phyloP scores from a whole-genome alignment of 1,284 basidiomycete genomes.

The Boletellus deceptivus region DNA sequence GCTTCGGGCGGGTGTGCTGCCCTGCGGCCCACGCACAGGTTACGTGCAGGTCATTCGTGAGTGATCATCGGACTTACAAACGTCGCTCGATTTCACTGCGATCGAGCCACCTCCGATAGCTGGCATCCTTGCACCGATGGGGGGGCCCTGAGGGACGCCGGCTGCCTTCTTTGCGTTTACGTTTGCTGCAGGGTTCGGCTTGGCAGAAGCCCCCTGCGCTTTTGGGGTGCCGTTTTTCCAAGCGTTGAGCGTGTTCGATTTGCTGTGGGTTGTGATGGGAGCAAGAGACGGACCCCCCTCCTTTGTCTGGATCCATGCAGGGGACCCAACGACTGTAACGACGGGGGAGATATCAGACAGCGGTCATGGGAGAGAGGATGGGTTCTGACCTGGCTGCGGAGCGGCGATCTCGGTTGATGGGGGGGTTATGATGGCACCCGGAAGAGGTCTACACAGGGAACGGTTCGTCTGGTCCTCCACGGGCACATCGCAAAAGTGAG shows the following conservation, averaged over 20 bases:
- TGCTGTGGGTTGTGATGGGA: slow-evolving; percentile 2
- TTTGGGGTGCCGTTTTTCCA: slow-evolving; percentile 24
- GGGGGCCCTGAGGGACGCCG: slow-evolving; percentile 6
- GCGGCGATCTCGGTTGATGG: slow-evolving; percentile 21
- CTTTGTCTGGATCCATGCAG: slow-evolving; percentile 34
- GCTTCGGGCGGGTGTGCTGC: slow-evolving; percentile 9
- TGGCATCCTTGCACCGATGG: slow-evolving; percentile 11
- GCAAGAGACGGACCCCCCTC: not conserved
- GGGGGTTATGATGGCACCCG: slow-evolving; percentile 35
- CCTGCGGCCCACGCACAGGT: slow-evolving; percentile 11
- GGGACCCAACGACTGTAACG: slow-evolving; percentile 40
- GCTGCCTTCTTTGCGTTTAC: slow-evolving; percentile 20
- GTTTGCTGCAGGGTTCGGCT: slow-evolving; percentile 21
- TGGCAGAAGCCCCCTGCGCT: slow-evolving; percentile 4
- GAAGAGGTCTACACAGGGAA: slow-evolving; percentile 58
- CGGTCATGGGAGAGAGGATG: not conserved
- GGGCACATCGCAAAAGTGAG: slow-evolving; percentile 52
- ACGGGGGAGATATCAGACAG: slow-evolving; percentile 2
- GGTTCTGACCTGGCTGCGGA: slow-evolving; percentile 33
- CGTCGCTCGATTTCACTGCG: slow-evolving; percentile 26
- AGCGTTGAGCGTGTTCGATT: slow-evolving; percentile 5
- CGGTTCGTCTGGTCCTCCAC: slow-evolving; percentile 53
- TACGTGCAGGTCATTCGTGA: not conserved
- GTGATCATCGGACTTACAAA: slow-evolving; percentile 23
- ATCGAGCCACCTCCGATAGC: slow-evolving; percentile 29